Percentiles rank a stretch among this genome's conserved stretches.
Conservation (phyloP, 2,329 filamentous ascomycete species). For the Beauveria sp. region DNA sequence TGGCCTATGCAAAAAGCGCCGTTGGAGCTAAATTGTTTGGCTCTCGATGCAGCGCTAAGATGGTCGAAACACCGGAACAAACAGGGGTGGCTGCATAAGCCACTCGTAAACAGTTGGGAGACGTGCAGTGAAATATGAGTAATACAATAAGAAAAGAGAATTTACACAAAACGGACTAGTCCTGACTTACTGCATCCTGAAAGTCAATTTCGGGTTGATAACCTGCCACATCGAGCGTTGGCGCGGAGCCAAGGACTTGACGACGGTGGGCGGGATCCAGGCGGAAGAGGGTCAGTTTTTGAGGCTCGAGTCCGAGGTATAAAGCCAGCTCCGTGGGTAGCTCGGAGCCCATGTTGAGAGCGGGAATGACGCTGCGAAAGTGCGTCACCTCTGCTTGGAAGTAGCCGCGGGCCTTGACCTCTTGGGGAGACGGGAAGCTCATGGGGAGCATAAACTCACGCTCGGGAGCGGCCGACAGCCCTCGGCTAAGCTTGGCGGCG, state of each 20-base stretch:
- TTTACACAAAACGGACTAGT: neutral
- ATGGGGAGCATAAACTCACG: conserved; percentile 61
- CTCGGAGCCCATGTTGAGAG: conserved; percentile 51
- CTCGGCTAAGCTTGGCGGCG: conserved; percentile 44
- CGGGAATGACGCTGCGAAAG: conserved; percentile 51
- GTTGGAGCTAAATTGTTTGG: neutral
- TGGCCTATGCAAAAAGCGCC: neutral
- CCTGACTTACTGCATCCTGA: conserved; percentile 55
- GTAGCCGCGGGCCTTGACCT: conserved; percentile 54
- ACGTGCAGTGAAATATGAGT: neutral
- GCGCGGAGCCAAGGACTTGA: conserved; percentile 54
- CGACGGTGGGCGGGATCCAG: conserved; percentile 51
- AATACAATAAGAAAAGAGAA: neutral
- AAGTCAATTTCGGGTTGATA: conserved; percentile 61
- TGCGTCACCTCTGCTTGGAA: conserved; percentile 53
- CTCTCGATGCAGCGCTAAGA: neutral
- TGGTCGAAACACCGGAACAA: neutral
- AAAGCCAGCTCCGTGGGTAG: conserved; percentile 54
- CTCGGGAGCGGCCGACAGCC: conserved; percentile 45
- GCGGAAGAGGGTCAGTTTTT: conserved; percentile 61
- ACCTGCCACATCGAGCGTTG: conserved; percentile 48
- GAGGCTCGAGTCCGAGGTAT: conserved; percentile 56
- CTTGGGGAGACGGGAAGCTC: conserved; percentile 47
- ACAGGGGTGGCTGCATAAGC: neutral
- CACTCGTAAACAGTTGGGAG: neutral